Evolutionary conservation across 176 grass and related monocot genomes (phyloP).

Genomic region (Zizania latifolia): DNA sequence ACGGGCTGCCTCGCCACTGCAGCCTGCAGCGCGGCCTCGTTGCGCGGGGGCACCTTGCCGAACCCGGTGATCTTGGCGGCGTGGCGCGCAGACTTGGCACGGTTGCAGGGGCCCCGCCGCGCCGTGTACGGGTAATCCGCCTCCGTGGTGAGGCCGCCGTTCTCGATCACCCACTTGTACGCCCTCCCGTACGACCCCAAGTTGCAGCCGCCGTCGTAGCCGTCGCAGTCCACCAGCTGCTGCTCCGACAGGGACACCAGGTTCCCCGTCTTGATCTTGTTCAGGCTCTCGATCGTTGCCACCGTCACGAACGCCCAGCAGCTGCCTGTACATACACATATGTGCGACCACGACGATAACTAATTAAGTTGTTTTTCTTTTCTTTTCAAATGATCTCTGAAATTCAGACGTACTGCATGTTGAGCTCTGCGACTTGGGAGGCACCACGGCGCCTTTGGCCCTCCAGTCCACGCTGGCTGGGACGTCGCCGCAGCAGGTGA

Average conservation of each 20-base stretch:
- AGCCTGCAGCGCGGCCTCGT: slow-evolving; percentile 12
- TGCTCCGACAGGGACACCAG: slow-evolving; percentile 44
- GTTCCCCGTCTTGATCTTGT: slow-evolving; percentile 29
- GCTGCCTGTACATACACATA: not conserved
- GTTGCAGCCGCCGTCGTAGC: slow-evolving; percentile 30
- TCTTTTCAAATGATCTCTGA: not conserved
- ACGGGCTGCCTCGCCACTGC: slow-evolving; percentile 41
- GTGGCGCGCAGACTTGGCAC: not conserved
- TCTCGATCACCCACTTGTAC: slow-evolving; percentile 33
- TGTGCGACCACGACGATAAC: too few relatives aligned
- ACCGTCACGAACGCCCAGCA: slow-evolving; percentile 55
- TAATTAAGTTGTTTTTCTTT: not conserved
- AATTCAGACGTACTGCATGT: not conserved
- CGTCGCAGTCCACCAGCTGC: slow-evolving; percentile 58
- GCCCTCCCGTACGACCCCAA: slow-evolving; percentile 14
- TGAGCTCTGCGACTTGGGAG: slow-evolving; percentile 19
- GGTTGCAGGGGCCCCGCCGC: not conserved
- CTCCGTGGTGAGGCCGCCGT: slow-evolving; percentile 29
- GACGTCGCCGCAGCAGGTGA: not conserved
- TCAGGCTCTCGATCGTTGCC: slow-evolving; percentile 50
- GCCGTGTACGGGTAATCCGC: slow-evolving; percentile 43
- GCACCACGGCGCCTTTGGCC: slow-evolving; percentile 21
- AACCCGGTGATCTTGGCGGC: slow-evolving; percentile 14
- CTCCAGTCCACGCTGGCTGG: slow-evolving; percentile 36
- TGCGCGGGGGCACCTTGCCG: not conserved